Evolutionary conservation across 129 eudicot genomes (phyloP).

Genomic region (Saussurea involucrata): DNA sequence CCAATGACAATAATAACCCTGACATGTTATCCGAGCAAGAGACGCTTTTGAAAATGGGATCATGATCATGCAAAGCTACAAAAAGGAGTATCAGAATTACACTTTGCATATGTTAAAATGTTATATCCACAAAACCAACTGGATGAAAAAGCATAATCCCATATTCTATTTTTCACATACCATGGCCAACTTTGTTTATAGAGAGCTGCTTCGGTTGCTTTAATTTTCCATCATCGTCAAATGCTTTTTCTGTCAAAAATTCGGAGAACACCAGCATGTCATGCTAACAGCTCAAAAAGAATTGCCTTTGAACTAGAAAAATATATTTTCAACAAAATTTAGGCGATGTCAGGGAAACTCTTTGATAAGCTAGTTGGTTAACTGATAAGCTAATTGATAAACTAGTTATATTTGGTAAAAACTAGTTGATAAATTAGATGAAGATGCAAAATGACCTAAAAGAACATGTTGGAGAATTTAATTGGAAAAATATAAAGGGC

Average conservation of each 20-base stretch:
- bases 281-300: background rate
- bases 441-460: background rate
- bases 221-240: conserved; percentile 81
- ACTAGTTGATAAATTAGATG: background rate
- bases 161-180: conserved; percentile 35
- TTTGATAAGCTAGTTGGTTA: too few relatives aligned
- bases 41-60: conserved; percentile 66
- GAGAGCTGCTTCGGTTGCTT: conserved; percentile 94
- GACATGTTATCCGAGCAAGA: conserved; percentile 75
- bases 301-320: background rate
- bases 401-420: too few relatives aligned
- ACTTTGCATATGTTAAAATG: conserved; percentile 1
- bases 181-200: conserved; percentile 99
- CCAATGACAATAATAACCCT: conserved; percentile 54
- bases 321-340: background rate
- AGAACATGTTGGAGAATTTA: background rate
- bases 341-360: background rate
- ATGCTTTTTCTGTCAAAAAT: conserved; percentile 76
- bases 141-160: background rate
- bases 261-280: conserved; percentile 11
- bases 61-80: conserved; percentile 85
- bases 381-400: too few relatives aligned
- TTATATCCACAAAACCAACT: background rate
- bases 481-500: background rate
- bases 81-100: background rate